Evolutionary conservation across 106 monocot genomes (phyloP).

Genomic region (Vanilla planifolia): DNA sequence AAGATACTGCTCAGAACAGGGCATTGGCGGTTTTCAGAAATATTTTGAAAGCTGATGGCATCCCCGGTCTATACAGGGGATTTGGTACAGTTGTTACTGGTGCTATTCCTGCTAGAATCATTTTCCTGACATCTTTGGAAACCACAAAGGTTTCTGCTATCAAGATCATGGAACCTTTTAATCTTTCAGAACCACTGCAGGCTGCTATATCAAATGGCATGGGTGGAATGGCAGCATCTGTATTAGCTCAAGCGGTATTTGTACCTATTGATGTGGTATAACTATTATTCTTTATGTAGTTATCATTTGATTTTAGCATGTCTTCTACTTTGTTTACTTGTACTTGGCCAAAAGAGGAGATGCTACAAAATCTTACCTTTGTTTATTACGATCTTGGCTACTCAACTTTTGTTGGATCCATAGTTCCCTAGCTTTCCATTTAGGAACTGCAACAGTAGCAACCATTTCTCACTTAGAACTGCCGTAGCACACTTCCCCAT

Average conservation of each 20-base stretch:
- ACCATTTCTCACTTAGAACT: no score
- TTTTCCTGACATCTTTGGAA: constrained; percentile 89
- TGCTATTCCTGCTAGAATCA: constrained; percentile 87
- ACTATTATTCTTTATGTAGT: no score
- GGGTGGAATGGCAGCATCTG: constrained; percentile 78
- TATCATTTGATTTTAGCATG: no score
- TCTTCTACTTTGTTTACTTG: no score
- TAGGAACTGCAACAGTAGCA: no score
- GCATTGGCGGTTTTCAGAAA: constrained; percentile 67
- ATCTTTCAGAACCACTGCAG: constrained; percentile 72
- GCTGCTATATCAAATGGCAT: constrained; percentile 94
- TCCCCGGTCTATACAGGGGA: constrained; percentile 86
- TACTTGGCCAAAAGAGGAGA: no score
- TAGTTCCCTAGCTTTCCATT: no score
- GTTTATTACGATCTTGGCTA: no score
- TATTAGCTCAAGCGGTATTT: constrained; percentile 81
- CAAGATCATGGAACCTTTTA: constrained; percentile 63
- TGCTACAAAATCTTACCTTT: no score
- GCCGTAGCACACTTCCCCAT: no score
- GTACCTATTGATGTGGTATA: constrained; percentile 98
- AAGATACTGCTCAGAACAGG: constrained; percentile 60
- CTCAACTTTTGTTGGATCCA: no score
- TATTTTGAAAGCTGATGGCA: constrained; percentile 77
- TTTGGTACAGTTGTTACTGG: constrained; percentile 94
- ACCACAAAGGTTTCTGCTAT: constrained; percentile 69